Evolutionary conservation across 345 rosid species (phyloP).

Genomic region (Citrus sinensis): DVS_A1.0 CM039163.1:15362001-15362500

Average conservation of each 20-base stretch:
- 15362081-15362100: no score
- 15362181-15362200: no score
- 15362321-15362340: not conserved
- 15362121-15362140: not conserved
- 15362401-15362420: slow-evolving; percentile 10
- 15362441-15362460: not conserved
- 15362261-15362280: slow-evolving; percentile 19
- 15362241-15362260: not conserved
- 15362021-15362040: no score
- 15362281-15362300: slow-evolving; percentile 8
- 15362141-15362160: not conserved
- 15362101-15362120: not conserved
- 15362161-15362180: not conserved
- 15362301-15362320: not conserved
- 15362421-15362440: not conserved
- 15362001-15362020: no score
- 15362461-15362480: slow-evolving; percentile 1
- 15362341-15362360: slow-evolving; percentile 28
- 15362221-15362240: not conserved
- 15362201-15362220: not conserved
- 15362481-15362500: no score
- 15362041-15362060: no score
- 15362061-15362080: no score
- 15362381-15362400: slow-evolving; percentile 34
- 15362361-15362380: not conserved